These are phyloP conservation scores for Nakazawaea holstii DNA, from an alignment of 805 yeast species.

Conservation along the genomic window DNA sequence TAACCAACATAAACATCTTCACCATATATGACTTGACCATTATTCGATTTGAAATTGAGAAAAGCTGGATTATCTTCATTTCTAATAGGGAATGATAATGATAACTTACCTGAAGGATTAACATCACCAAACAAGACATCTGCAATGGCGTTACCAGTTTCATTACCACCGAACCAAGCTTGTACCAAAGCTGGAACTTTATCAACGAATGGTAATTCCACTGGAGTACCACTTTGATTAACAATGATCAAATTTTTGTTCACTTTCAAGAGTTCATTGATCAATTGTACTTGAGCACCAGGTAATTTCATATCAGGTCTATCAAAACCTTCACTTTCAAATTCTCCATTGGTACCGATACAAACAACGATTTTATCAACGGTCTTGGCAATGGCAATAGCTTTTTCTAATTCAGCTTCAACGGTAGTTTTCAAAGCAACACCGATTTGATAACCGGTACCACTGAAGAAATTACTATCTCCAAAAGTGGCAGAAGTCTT, in stretches of 20 bases:
- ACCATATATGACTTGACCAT: conserved; percentile 48
- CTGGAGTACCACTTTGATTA: conserved; percentile 51
- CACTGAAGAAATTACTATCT: conserved; percentile 8
- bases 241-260: conserved; percentile 44
- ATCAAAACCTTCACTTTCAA: conserved; percentile 53
- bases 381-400: conserved; percentile 38
- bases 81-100: conserved; percentile 43
- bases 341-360: conserved; percentile 44
- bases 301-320: conserved; percentile 42
- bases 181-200: conserved; percentile 35
- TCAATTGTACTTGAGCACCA: conserved; percentile 35
- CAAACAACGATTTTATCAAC: conserved; percentile 44
- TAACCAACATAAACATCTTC: conserved; percentile 58
- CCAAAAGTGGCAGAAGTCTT: conserved; percentile 33
- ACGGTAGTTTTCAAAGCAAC: conserved; percentile 21
- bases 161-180: conserved; percentile 53
- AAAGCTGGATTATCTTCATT: conserved; percentile 46
- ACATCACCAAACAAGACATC: conserved; percentile 49
- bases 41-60: conserved; percentile 40
- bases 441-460: conserved; percentile 31
- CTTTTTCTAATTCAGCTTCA: conserved; percentile 27
- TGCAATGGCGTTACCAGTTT: conserved; percentile 46
- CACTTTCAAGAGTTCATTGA: conserved; percentile 33
- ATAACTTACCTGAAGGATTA: conserved; percentile 50
- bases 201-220: conserved; percentile 42